Evolutionary conservation across 345 rosid species (phyloP), one percentile per base, ranked within the genome.

Genomic region (Citrus hindsii): DNA sequence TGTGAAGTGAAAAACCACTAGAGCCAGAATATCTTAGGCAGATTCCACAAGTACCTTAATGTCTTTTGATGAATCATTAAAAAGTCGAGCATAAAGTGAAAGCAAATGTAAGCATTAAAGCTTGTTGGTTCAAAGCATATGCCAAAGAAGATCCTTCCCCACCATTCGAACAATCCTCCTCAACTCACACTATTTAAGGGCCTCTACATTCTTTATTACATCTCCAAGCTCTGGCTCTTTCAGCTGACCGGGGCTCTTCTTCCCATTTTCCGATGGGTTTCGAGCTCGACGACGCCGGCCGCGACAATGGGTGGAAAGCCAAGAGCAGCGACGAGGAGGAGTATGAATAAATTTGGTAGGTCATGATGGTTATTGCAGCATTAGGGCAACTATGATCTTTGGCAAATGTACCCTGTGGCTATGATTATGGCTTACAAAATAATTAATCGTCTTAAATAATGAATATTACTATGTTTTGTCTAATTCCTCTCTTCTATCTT

Each of bases 301-400:
- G 59, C 9, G 22, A 59, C 66, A 9, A 35, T 38, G 78, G 73
- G 69, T 42, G 42, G 42, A 58, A 27, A 9, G 69, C 27, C 2
- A 37, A 19, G 30, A 37, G 71, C 68, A 38, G 74, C n/a, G 73
- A 58, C 16, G 42, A 27, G 32, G 12, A 60, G n/a, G 21, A 69
- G 38, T 16, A 38, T 27, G 61, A 75, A 32, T 68, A 61, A n/a
- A 63, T 22, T 73, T 55, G 69, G 73, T 66, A 74, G 38, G 78
- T 81, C 83, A 46, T 79, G 81, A 73, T 81, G 81, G 80, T 82
- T 69, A 10, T 67, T 30, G 30, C 48, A 77, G 73, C 81, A 61
- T 73, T 63, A 82, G 89, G 89, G 89, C 89, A 84, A 86, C 85
- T 81, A 38, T 62, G 53, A 79, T 80, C 89, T 86, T 86, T 82